phyloP scores from a whole-genome alignment of 352 stramenopile species.

The Halophytophthora polymorphica region DNA sequence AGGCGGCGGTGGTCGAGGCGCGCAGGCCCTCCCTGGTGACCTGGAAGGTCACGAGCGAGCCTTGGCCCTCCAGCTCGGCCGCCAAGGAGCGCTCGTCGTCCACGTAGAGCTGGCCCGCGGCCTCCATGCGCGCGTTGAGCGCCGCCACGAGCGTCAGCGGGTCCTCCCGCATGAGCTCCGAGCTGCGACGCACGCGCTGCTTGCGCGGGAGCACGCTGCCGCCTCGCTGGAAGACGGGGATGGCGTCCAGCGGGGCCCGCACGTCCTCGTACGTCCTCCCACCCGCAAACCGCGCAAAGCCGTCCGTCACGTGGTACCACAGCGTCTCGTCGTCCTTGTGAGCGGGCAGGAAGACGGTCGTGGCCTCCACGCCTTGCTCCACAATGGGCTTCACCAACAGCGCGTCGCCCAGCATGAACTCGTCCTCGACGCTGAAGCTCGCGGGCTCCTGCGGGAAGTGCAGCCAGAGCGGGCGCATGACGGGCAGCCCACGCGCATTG shows the following conservation, averaged over 20 bases:
- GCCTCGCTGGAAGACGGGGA: constrained; percentile 96
- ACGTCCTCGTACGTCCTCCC: constrained; percentile 64
- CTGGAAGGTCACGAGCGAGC: constrained; percentile 45
- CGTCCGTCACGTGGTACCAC: constrained; percentile 92
- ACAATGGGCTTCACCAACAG: constrained; percentile 97
- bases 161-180: constrained; percentile 94
- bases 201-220: constrained; percentile 95
- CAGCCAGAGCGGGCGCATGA: constrained; percentile 96
- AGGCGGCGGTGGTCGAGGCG: constrained; percentile 19
- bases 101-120: constrained; percentile 92
- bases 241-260: constrained; percentile 90
- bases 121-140: constrained; percentile 79
- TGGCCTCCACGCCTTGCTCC: constrained; percentile 68
- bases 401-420: constrained; percentile 94
- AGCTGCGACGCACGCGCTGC: constrained; percentile 93
- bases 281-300: constrained; percentile 52
- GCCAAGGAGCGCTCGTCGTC: constrained; percentile 94
- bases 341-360: constrained; percentile 90
- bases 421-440: constrained; percentile 89
- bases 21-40: constrained; percentile 38
- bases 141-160: constrained; percentile 96
- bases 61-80: constrained; percentile 45
- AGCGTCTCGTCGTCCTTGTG: constrained; percentile 32
- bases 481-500: constrained; percentile 55
- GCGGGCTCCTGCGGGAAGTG: constrained; percentile 90